Conservation (phyloP, 495 filamentous ascomycete species). For the Astrothelium subdiscretum region DNA sequence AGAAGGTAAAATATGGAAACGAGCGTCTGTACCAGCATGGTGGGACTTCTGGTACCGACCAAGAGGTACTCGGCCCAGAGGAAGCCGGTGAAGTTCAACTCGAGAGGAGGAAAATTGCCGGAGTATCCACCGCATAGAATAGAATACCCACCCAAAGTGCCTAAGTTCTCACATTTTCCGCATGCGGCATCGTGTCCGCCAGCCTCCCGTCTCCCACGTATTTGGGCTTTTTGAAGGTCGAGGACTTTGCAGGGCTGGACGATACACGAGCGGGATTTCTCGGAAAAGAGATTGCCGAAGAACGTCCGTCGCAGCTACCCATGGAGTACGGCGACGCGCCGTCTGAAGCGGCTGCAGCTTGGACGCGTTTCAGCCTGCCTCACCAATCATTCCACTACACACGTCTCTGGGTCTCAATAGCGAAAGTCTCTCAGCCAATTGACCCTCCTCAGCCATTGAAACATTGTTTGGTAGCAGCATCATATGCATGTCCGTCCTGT, state of each 20-base stretch:
- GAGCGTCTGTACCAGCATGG: background rate
- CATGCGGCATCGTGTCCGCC: background rate
- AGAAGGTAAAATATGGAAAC: background rate
- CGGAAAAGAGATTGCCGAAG: background rate
- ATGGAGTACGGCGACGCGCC: background rate
- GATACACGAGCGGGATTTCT: background rate
- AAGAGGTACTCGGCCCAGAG: background rate
- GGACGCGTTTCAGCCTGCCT: background rate
- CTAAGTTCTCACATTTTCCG: too few species aligned
- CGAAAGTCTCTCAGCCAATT: background rate
- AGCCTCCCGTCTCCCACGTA: background rate
- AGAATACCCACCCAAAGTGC: too few species aligned
- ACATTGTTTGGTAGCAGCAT: constrained; percentile 1
- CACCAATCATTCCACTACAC: background rate
- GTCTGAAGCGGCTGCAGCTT: background rate
- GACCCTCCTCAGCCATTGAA: background rate
- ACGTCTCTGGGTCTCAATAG: background rate
- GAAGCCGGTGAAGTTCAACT: too few species aligned
- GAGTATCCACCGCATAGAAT: too few species aligned
- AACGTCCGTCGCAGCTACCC: background rate
- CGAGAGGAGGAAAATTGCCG: too few species aligned
- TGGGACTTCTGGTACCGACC: background rate
- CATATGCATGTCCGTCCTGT: background rate
- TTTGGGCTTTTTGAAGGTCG: background rate
- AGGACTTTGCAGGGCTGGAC: background rate